Percentiles rank a stretch among this genome's conserved stretches.
Evolutionary conservation across 371 early-diverging fungal species (phyloP).

Genomic region (Lichtheimia ramosa): DNA sequence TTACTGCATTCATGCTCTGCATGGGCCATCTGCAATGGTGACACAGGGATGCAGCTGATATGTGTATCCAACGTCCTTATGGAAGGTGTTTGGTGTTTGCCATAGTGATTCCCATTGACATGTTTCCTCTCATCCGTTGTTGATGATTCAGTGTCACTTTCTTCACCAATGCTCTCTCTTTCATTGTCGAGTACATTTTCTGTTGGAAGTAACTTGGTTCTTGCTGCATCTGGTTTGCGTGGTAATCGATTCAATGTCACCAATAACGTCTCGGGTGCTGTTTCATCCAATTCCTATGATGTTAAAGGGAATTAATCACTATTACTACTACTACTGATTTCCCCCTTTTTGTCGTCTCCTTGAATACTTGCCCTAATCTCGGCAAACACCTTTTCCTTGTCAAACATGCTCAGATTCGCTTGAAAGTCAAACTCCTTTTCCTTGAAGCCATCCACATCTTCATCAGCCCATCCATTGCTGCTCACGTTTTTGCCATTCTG

Average conservation of each 20-base stretch:
- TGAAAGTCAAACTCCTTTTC: constrained; percentile 84
- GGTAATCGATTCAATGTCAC: constrained; percentile 68
- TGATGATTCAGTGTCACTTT: constrained; percentile 40
- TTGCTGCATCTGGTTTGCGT: constrained; percentile 3
- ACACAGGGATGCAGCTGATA: constrained; percentile 51
- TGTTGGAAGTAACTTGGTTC: constrained; percentile 46
- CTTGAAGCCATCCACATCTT: constrained; percentile 58
- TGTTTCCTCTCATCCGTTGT: constrained; percentile 16
- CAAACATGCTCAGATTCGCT: constrained; percentile 72
- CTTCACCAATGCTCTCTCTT: constrained; percentile 28
- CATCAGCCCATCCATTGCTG: constrained; percentile 56
- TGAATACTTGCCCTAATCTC: constrained; percentile 64
- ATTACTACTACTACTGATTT: not conserved
- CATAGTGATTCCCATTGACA: not conserved
- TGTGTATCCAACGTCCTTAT: constrained; percentile 27
- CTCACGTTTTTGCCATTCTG: not conserved
- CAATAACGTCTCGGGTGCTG: constrained; percentile 68
- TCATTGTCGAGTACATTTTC: constrained; percentile 59
- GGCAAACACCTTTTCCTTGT: constrained; percentile 80
- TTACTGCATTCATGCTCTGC: constrained; percentile 63
- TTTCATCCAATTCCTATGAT: constrained; percentile 63
- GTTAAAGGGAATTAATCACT: not conserved
- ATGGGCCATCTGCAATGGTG: constrained; percentile 65
- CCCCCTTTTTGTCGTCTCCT: not conserved
- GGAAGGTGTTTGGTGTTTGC: not conserved